Evolutionary conservation across 164 flowering plant genomes (phyloP).

Genomic region (Macadamia integrifolia): DNA sequence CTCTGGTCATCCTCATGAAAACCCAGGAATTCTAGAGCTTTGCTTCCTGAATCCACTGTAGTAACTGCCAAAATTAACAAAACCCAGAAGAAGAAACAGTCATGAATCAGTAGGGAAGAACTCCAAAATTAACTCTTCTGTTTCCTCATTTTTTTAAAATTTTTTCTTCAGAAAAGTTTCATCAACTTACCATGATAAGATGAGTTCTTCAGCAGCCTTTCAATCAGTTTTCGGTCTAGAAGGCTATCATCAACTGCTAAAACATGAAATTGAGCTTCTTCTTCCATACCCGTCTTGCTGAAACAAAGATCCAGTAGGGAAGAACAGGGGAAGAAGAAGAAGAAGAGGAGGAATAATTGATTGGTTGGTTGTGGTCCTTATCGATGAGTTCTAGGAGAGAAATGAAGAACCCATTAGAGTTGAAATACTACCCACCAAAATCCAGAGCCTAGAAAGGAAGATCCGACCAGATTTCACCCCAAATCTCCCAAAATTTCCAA

Average conservation of each 20-base stretch:
- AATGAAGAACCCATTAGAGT: constrained; percentile 16
- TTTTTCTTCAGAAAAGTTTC: neutral
- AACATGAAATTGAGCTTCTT: constrained; percentile 64
- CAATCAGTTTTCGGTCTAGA: constrained; percentile 64
- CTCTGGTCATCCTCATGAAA: constrained; percentile 21
- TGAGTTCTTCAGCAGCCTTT: constrained; percentile 62
- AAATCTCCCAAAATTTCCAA: constrained; percentile 31
- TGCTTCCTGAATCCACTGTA: constrained; percentile 40
- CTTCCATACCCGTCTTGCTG: constrained; percentile 30
- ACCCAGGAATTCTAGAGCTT: constrained; percentile 42
- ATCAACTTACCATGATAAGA: constrained; percentile 37
- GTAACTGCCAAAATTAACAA: constrained; percentile 32
- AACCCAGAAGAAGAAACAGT: constrained; percentile 5
- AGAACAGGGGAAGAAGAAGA: neutral
- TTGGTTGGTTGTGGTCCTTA: neutral
- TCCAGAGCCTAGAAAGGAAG: constrained; percentile 49
- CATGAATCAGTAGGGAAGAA: neutral
- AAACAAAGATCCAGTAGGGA: neutral
- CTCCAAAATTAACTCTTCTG: neutral
- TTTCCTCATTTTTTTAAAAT: neutral
- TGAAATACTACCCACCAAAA: constrained; percentile 43
- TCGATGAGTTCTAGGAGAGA: neutral
- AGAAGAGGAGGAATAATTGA: neutral
- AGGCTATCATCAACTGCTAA: constrained; percentile 78
- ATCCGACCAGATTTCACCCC: constrained; percentile 55